These are phyloP conservation scores for Vaccinium corymbosum DNA, from an alignment of 148 eudicot genomes.

Conservation along the genomic window DNA sequence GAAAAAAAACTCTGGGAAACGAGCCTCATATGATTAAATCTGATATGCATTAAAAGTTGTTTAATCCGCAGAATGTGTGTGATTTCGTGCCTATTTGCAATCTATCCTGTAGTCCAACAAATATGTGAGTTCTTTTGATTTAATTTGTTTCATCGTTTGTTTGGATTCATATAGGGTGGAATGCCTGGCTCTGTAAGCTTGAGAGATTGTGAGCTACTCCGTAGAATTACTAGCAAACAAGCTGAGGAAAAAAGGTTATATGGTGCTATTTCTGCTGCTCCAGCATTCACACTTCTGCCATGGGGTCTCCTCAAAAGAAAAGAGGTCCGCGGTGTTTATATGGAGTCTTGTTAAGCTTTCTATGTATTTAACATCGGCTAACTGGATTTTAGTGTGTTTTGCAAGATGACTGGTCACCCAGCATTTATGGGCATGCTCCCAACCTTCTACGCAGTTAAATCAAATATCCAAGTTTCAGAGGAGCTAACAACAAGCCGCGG, in stretches of 20 bases:
- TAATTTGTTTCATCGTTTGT: not conserved
- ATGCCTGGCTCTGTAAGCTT: conserved; percentile 95
- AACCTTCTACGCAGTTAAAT: conserved; percentile 70
- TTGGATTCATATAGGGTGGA: conserved; percentile 61
- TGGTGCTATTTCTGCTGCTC: conserved; percentile 95
- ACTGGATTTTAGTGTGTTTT: conserved; percentile 29
- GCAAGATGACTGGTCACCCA: conserved; percentile 87
- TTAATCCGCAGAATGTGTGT: not conserved
- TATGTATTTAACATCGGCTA: conserved; percentile 15
- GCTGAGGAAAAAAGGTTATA: conserved; percentile 78
- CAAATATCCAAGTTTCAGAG: conserved; percentile 74
- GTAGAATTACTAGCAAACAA: conserved; percentile 65
- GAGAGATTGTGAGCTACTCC: conserved; percentile 76
- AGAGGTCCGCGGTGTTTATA: conserved; percentile 35
- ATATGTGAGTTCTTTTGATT: not conserved
- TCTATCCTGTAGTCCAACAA: not conserved
- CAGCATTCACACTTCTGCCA: conserved; percentile 89
- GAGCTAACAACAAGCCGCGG: conserved; percentile 98
- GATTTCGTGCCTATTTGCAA: not conserved
- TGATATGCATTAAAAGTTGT: too few relatives aligned
- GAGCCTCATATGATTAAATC: not conserved
- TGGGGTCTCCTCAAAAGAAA: conserved; percentile 89
- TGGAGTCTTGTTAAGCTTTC: conserved; percentile 10
- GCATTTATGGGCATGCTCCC: conserved; percentile 85
- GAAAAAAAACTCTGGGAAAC: not conserved